These are phyloP conservation scores for Allomyces arbusculus DNA, from an alignment of 192 early-diverging fungal species.

Conservation along the genomic window DNA sequence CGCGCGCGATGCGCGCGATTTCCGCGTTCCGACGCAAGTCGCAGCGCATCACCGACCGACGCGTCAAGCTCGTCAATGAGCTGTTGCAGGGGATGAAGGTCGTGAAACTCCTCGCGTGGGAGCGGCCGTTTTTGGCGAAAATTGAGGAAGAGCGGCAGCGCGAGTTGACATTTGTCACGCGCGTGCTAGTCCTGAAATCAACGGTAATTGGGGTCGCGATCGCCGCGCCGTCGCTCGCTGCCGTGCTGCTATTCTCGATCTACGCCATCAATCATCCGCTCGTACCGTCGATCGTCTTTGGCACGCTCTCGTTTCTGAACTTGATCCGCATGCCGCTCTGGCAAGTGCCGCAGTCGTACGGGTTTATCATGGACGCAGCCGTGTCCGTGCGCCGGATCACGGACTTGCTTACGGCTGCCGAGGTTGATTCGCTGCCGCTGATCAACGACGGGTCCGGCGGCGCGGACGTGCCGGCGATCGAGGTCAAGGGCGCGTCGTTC, in stretches of 20 bases:
- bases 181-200: background rate
- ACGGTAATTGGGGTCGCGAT: background rate
- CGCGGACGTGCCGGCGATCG: background rate
- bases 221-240: background rate
- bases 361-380: background rate
- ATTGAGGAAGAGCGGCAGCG: background rate
- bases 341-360: background rate
- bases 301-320: background rate
- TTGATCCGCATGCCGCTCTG: background rate
- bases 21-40: background rate
- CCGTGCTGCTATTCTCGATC: background rate
- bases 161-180: background rate
- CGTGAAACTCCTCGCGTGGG: background rate
- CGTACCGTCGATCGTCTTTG: background rate
- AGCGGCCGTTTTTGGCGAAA: background rate
- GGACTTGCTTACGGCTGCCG: background rate
- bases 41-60: background rate
- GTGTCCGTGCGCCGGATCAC: conserved; percentile 1
- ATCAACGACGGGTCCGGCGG: background rate
- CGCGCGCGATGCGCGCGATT: background rate
- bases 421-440: background rate
- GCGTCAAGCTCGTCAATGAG: background rate
- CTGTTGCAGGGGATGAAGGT: background rate
- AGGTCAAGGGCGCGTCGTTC: background rate
- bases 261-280: background rate